Evolutionary conservation across 805 yeast genomes (phyloP), one percentile per base, ranked within the genome.

Genomic region (Candida sonorensis): DNA sequence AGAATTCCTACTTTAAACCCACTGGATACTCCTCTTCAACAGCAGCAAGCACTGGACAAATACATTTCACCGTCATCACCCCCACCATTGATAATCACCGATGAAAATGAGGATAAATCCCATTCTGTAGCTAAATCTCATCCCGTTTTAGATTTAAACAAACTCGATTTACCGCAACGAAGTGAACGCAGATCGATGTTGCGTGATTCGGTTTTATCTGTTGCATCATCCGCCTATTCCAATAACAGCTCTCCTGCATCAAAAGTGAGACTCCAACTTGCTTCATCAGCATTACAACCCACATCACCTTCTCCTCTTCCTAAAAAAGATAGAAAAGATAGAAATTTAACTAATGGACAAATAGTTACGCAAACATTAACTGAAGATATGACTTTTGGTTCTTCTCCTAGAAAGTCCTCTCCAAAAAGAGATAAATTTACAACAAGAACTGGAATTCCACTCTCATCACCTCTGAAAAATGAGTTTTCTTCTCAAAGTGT

Each of bases 371-470:
- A 39, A n/a, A 36, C 30, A 10, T 16, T 42, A n/a, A 23, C 37
- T 4, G 23, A 23, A 30, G 42, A 42, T 10, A 30, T 43, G 35
- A 45, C 53, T 8, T 31, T 48, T 23, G 59, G 59, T 3, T 55
- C 61, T 13, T 52, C 60, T 10, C 61, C 61, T 13, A 35, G 61
- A 25, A 52, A 30, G 28, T 31, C 33, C 2, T 51, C 59, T 3
- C 56, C 59, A 3, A 46, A 38, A 17, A 36, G 47, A 26, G 40
- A 38, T 23, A 30, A 41, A 31, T 34, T 29, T 17, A 29, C 35
- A n/a, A n/a, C n/a, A n/a, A n/a, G n/a, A n/a, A n/a, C n/a, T n/a
- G n/a, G n/a, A n/a, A n/a, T n/a, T n/a, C n/a, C n/a, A n/a, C n/a
- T n/a, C n/a, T n/a, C n/a, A n/a, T 46, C 51, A 11, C 51, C 51